These are phyloP conservation scores for Psilocybe cyanescens DNA, from an alignment of 768 basidiomycete genomes.

Conservation along the genomic window DNA sequence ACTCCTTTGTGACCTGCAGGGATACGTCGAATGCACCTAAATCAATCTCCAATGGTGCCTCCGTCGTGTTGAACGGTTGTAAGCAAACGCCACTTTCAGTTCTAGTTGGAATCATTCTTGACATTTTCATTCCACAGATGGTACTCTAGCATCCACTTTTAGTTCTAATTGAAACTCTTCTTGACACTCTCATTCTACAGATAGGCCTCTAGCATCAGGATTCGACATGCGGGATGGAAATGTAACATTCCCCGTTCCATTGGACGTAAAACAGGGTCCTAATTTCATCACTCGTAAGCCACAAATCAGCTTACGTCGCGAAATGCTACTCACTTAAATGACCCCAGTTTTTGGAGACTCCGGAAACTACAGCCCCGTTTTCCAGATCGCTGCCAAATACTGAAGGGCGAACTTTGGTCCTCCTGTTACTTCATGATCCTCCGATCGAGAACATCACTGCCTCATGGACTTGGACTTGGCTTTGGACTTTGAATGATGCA, in stretches of 20 bases:
- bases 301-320: neutral
- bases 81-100: conserved; percentile 7
- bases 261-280: conserved; percentile 30
- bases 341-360: conserved; percentile 52
- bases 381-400: conserved; percentile 30
- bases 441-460: neutral
- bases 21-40: conserved; percentile 40
- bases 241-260: conserved; percentile 40
- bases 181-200: conserved; percentile 16
- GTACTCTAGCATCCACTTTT: neutral
- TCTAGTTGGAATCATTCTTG: neutral
- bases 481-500: neutral
- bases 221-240: conserved; percentile 41
- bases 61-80: conserved; percentile 35
- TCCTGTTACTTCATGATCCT: neutral
- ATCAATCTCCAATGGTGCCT: conserved; percentile 44
- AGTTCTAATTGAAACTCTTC: neutral
- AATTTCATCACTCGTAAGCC: conserved; percentile 49
- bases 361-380: conserved; percentile 43
- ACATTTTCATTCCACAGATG: conserved; percentile 20
- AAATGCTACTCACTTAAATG: neutral
- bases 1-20: conserved; percentile 26
- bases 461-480: neutral
- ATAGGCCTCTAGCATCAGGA: conserved; percentile 31
- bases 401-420: neutral